These are phyloP conservation scores for Neofusicoccum sp. DNA, from an alignment of 2,329 filamentous ascomycete genomes.

Conservation along the genomic window DNA sequence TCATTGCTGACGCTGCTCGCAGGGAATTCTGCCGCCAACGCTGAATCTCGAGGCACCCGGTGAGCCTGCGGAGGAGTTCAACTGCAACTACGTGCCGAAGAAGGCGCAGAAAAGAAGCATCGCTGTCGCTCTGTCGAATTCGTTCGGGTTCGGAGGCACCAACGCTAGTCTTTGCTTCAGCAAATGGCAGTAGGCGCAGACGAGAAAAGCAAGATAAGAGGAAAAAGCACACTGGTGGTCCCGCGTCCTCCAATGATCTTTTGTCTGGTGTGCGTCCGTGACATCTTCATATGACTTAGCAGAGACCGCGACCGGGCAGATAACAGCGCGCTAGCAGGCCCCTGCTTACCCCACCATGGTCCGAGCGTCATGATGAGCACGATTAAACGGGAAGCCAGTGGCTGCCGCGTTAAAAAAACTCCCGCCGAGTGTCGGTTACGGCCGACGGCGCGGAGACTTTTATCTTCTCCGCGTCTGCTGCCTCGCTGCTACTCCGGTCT, in stretches of 20 bases:
- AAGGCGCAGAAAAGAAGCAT: slow-evolving; percentile 61
- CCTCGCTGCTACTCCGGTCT: background rate
- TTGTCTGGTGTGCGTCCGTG: background rate
- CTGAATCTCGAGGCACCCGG: slow-evolving; percentile 71
- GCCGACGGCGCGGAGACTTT: background rate
- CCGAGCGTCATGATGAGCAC: slow-evolving; percentile 1
- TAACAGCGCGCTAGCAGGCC: slow-evolving; percentile 12
- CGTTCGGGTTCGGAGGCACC: slow-evolving; percentile 96
- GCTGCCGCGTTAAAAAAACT: background rate
- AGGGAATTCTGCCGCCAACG: slow-evolving; percentile 82
- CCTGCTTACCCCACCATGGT: slow-evolving; percentile 15
- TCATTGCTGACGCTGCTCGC: slow-evolving; percentile 21
- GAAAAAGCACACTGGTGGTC: background rate
- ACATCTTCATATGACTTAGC: slow-evolving; percentile 13
- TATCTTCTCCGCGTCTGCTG: background rate
- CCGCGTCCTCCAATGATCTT: background rate
- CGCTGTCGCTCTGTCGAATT: slow-evolving; percentile 79
- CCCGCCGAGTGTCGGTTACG: background rate
- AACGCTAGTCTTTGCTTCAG: slow-evolving; percentile 87
- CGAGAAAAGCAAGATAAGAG: background rate
- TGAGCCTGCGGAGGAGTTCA: slow-evolving; percentile 59
- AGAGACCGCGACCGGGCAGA: slow-evolving; percentile 11
- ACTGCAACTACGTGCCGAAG: slow-evolving; percentile 82
- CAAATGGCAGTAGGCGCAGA: slow-evolving; percentile 32
- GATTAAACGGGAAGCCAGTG: background rate